Evolutionary conservation across 345 rosid genomes (phyloP), one percentile per base, ranked within the genome.

Genomic region (Turritis glabra): DNA sequence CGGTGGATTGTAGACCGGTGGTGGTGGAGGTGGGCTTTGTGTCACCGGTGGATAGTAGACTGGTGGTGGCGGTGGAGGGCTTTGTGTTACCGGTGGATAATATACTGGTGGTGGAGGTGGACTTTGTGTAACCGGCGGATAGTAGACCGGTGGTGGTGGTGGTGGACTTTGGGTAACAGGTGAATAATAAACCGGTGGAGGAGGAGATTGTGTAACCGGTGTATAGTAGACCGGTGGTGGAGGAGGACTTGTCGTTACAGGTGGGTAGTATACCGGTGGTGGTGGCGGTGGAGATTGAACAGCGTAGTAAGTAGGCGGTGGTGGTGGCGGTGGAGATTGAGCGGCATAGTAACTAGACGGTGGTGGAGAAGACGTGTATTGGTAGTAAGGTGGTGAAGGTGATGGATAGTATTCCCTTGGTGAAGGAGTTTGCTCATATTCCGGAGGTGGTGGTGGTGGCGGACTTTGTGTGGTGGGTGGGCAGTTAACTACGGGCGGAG

Each of bases 251-350:
- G 32, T 21, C 19, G 43, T 17, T 10, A n/a, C 52, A 0, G 78
- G 75, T 19, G 70, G 23, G 1, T 55, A 43, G 59, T 65, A 37
- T 5, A 23, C 18, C 8, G 75, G 70, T 7, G 78, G 26, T 30
- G 86, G 75, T 2, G 64, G 22, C 5, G 67, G 15, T 4, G 52
- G 30, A 50, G 29, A 48, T 19, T 40, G 17, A 13, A 2, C 17
- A 5, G 17, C 44, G 44, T 40, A 40, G 44, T 40, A 40, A 40
- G 44, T 40, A 40, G 50, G 17, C 35, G 80, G 65, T 26, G 80
- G 70, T 14, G 86, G 79, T 2, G 78, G 77, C 9, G 69, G 79
- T 52, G 79, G 79, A 67, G 73, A 66, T 55, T 18, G 68, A 50
- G 29, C 35, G 8, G 44, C 17, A 15, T 73, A 64, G 47, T 32